Base-by-base conservation (phyloP, 2,329 filamentous ascomycete genomes). In the Cadophora luteo-olivacea region DNA sequence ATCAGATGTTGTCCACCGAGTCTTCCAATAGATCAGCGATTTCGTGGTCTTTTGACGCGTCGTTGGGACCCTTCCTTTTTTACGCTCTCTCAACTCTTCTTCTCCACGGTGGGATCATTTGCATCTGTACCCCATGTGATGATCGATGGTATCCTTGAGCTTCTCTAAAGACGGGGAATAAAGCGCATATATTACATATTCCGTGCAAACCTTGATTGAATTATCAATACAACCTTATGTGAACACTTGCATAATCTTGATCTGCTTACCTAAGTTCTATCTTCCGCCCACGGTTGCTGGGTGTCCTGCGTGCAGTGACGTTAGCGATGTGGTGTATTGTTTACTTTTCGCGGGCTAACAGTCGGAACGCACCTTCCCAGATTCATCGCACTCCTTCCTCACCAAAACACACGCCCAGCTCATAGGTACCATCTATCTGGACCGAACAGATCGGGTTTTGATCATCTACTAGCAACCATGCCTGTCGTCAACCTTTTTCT, bases 1-100 rank as follows among this genome's bases (percentile, higher is more conserved):
- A 25, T 68, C 69, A 19, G 71, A 68, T 14, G 73, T 74, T 16
- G 67, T 77, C 8, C 63, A 70, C 8, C 62, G 69, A 32, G 74
- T 76, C 49, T 76, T 77, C 54, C 24, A 61, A 12, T 63, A 67
- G 64, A 54, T 67, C n/a, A 45, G 49, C n/a, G 12, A 16, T 24
- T n/a, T 12, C 5, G 19, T 14, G 25, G 22, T n/a, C 19, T 33
- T 25, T 2, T 41, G 19, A 41, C 52, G 29, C n/a, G 14, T 55
- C 25, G 24, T 33, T 19, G 12, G n/a, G 9, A 25, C 4, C 7
- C 25, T 45, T 9, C 7, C 16, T 41, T 33, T 48, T 51, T n/a
- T 29, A 49, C 36, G 38, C 19, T 14, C 41, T 36, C 16, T 49
- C 12, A 52, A 19, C 41, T 41, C n/a, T 45, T 55, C 25, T 55